These are phyloP conservation scores for Solanum hybrid DNA, from an alignment of 305 asterid genomes.

Conservation along the genomic window DNA sequence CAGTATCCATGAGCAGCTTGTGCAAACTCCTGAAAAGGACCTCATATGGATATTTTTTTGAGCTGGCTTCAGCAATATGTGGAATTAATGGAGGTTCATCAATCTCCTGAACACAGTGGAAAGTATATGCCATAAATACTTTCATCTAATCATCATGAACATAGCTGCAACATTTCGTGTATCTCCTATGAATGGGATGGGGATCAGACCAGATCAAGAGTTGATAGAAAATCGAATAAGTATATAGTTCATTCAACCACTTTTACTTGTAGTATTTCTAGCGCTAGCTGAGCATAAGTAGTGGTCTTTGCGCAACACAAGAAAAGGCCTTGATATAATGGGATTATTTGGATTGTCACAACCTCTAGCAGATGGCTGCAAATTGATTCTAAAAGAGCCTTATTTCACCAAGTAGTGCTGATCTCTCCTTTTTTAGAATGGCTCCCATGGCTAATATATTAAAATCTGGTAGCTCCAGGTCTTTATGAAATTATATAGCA, in stretches of 20 bases:
- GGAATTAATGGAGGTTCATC: slow-evolving; percentile 97
- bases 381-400: not conserved
- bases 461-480: not conserved
- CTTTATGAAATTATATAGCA: not conserved
- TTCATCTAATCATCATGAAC: not conserved
- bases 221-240: not conserved
- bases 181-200: not conserved
- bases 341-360: not conserved
- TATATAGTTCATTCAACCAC: not conserved
- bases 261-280: not conserved
- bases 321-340: not conserved
- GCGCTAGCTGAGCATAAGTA: not conserved
- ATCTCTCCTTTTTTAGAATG: not conserved
- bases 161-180: not conserved
- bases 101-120: slow-evolving; percentile 54
- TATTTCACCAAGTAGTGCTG: not conserved
- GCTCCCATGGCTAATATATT: not conserved
- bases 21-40: slow-evolving; percentile 98
- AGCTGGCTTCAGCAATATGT: slow-evolving; percentile 97
- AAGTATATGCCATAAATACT: not conserved
- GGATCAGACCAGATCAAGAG: not conserved
- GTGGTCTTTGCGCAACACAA: not conserved
- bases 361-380: not conserved
- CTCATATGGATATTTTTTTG: slow-evolving; percentile 88
- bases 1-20: slow-evolving; percentile 95